Evolutionary conservation across 148 eudicot genomes (phyloP), one percentile per base, ranked within the genome.

Genomic region (Rhododendron griersonianum): DNA sequence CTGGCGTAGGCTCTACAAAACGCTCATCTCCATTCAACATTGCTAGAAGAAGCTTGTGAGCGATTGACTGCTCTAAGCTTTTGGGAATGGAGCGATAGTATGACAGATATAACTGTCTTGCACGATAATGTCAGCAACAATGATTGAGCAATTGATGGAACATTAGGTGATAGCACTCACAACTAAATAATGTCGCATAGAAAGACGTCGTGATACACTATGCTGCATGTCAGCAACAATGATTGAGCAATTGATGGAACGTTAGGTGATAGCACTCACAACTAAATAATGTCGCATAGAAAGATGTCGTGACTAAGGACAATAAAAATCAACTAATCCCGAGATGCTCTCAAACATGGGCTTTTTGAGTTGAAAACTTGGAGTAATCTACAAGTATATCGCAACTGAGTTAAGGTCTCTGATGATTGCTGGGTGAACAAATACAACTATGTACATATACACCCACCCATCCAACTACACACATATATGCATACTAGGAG

Each of bases 21-120:
- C 96, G 93, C 87, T 95, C 99, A 92, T 97, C 99, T 84, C 95
- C 99, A 91, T 94, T 93, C 90, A 95, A 88, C 99, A 97, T 97
- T 47, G 98, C 98, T 53, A 89, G 48, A 95, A 97, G 93, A 84
- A 97, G 98, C 89, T 93, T 97, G 86, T 97, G 96, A 88, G 96
- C 96, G 80, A 98, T 97, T 69, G 98, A 95, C 21, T 98, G 95
- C 89, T 97, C 99, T 85, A 97, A 95, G 91, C 98, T 95, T 91
- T 97, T 95, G 33, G 99, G 99, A 84, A 97, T 95, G 74, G 99
- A 94, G 85, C 98, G 95, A 86, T 94, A 97, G 88, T 92, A 95
- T 61, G 99, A 95, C 91, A 95, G 84, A 90, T 97, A 97, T 86
- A 97, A 86, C 83, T 97, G 98, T 80, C 92, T 95, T 86, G 99